phyloP scores from a whole-genome alignment of 1,139 yeast species.

The Candida sp. region DNA sequence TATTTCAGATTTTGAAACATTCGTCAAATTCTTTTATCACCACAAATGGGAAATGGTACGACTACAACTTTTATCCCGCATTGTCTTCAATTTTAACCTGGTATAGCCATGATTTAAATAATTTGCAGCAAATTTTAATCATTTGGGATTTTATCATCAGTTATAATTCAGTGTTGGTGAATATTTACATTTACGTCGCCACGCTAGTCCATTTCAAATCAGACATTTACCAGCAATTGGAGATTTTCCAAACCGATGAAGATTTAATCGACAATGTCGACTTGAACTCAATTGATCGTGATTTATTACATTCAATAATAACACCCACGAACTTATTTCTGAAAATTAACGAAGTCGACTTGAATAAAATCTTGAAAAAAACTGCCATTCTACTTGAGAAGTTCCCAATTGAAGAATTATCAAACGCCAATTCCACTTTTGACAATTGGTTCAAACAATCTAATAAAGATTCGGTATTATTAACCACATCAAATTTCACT shows the following conservation, averaged over 20 bases:
- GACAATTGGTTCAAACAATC: constrained; percentile 34
- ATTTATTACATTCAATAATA: constrained; percentile 39
- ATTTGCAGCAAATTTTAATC: constrained; percentile 45
- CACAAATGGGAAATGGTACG: constrained; percentile 30
- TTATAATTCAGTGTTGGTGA: constrained; percentile 39
- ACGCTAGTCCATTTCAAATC: constrained; percentile 41
- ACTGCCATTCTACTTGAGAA: constrained; percentile 27
- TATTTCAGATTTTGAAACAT: constrained; percentile 48
- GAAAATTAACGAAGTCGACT: constrained; percentile 25
- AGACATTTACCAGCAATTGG: constrained; percentile 29
- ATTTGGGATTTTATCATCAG: constrained; percentile 65
- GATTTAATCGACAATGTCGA: constrained; percentile 7
- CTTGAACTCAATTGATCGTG: constrained; percentile 30
- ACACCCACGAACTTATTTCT: constrained; percentile 33
- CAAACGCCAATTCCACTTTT: constrained; percentile 21
- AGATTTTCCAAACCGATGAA: constrained; percentile 9
- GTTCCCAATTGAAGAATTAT: constrained; percentile 24
- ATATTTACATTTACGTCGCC: constrained; percentile 56
- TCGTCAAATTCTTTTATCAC: constrained; percentile 26
- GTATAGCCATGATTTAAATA: constrained; percentile 69
- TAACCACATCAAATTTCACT: constrained; percentile 17
- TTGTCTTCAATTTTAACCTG: constrained; percentile 75
- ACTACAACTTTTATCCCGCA: constrained; percentile 53
- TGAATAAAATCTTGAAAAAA: constrained; percentile 32
- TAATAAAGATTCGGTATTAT: constrained; percentile 22